Evolutionary conservation across 2,329 filamentous ascomycete species (phyloP), one percentile per base, ranked within the genome.

Genomic region (Aureobasidium sp.): DNA sequence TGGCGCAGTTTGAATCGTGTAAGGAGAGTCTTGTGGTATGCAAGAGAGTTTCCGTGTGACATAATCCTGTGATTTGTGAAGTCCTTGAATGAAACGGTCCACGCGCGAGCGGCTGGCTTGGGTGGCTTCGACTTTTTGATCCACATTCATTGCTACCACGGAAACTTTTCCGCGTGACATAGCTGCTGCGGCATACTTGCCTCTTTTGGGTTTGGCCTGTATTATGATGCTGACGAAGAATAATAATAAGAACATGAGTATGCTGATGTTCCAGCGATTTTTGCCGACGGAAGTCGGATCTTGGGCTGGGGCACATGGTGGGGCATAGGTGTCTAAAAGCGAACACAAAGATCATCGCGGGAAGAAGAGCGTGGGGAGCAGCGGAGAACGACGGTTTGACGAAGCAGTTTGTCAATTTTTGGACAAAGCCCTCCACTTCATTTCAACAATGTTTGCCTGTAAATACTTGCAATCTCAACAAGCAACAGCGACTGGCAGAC

Each of bases 281-380:
- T 15, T 20, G 34, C 53, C 41, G 53, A 20, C 20, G 20, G 20
- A 20, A 36, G 53, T 29, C 50, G 26, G 20, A 27, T 20, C 20
- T 51, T 15, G 29, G 46, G 34, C 20, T 37, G 10, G n/a, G 24
- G 29, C 15, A 44, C 34, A 37, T 37, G 34, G 34, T 37, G 34
- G 32, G 27, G 9, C 29, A 29, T 7, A 15, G 27, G 6, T 57
- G 50, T 36, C 52, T 56, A 24, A 56, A 56, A 44, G 15, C 44
- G 27, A 47, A 47, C 44, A 48, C 46, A 44, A 44, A 57, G 39
- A 57, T 44, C 53, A 48, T 47, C 32, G 43, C 55, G 55, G 41
- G 32, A 32, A 59, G 55, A 48, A 59, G 55, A 48, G 55, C 55
- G 55, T 15, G 55, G 55, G 20, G 39, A 37, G 20, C 53, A 36